These are phyloP conservation scores for Mycosphaerella sp. DNA, from an alignment of 2,329 filamentous ascomycete genomes.

Conservation along the genomic window DNA sequence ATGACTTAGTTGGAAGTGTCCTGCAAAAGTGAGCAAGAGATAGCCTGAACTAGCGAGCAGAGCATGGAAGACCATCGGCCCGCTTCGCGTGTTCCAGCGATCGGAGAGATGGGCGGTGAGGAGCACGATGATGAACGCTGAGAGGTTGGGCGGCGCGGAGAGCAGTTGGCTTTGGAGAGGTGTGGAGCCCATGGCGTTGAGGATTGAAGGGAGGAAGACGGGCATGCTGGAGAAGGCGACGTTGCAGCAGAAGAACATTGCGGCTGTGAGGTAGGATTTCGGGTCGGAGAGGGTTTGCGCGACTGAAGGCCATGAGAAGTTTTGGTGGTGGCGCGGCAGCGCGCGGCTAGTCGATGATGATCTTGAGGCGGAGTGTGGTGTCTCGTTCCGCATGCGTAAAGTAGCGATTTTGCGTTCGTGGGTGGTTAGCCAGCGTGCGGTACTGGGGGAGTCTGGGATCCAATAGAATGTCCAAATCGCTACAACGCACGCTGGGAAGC, in stretches of 20 bases:
- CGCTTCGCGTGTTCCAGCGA: slow-evolving; percentile 54
- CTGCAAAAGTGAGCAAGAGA: slow-evolving; percentile 43
- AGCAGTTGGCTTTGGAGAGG: slow-evolving; percentile 66
- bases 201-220: slow-evolving; percentile 69
- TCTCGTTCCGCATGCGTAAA: slow-evolving; percentile 55
- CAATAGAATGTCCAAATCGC: slow-evolving; percentile 67
- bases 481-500: slow-evolving; percentile 73
- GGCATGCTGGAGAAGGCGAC: slow-evolving; percentile 83
- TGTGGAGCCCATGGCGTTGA: slow-evolving; percentile 61
- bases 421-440: slow-evolving; percentile 39
- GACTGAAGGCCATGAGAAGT: slow-evolving; percentile 49
- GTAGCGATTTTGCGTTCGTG: slow-evolving; percentile 59
- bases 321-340: slow-evolving; percentile 25
- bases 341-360: not conserved
- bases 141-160: slow-evolving; percentile 72
- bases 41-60: slow-evolving; percentile 54
- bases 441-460: slow-evolving; percentile 66
- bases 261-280: slow-evolving; percentile 66
- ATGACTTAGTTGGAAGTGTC: slow-evolving; percentile 27
- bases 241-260: slow-evolving; percentile 83
- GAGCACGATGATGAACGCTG: slow-evolving; percentile 67
- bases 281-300: slow-evolving; percentile 57
- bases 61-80: slow-evolving; percentile 64
- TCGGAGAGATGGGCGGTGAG: slow-evolving; percentile 69
- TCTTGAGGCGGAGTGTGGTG: not conserved